These are phyloP conservation scores for Pseudocercospora crystallina DNA, from an alignment of 2,329 filamentous ascomycete species.

Conservation along the genomic window DNA sequence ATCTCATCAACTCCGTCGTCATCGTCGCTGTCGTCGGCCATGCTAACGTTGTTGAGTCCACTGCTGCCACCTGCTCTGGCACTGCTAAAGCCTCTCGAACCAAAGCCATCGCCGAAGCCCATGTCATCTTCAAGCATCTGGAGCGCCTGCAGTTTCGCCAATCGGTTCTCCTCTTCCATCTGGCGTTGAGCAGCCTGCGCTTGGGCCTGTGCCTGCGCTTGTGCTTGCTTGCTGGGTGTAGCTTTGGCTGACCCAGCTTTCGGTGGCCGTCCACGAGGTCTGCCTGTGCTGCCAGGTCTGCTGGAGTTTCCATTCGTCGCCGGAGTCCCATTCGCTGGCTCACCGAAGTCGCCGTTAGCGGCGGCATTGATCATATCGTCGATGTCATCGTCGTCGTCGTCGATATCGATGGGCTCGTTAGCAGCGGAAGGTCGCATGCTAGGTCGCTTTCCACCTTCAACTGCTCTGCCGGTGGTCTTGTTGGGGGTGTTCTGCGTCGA, in stretches of 20 bases:
- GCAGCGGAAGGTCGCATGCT: constrained; percentile 34
- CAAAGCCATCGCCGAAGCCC: constrained; percentile 2
- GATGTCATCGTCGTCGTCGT: constrained; percentile 27
- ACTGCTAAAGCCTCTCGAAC: neutral
- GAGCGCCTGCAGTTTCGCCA: constrained; percentile 37
- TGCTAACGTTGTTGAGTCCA: neutral
- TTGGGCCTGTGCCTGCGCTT: constrained; percentile 7
- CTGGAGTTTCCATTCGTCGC: neutral
- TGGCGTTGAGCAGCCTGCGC: constrained; percentile 12
- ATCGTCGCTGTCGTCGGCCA: constrained; percentile 21
- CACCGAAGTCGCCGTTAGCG: constrained; percentile 29
- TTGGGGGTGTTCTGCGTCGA: constrained; percentile 5
- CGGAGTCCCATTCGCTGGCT: constrained; percentile 1
- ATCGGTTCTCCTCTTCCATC: constrained; percentile 35
- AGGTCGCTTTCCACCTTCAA: constrained; percentile 33
- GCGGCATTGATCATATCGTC: constrained; percentile 60
- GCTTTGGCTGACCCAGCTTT: neutral
- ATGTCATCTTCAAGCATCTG: constrained; percentile 28
- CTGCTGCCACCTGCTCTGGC: constrained; percentile 11
- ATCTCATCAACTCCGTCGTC: constrained; percentile 22
- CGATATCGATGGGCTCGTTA: constrained; percentile 34
- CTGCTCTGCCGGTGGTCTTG: constrained; percentile 4
- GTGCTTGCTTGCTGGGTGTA: neutral
- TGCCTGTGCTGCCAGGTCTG: constrained; percentile 8
- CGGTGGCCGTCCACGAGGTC: constrained; percentile 15